phyloP scores from a whole-genome alignment of 1,284 basidiomycete species.

The Trichosporon faecale region DNA sequence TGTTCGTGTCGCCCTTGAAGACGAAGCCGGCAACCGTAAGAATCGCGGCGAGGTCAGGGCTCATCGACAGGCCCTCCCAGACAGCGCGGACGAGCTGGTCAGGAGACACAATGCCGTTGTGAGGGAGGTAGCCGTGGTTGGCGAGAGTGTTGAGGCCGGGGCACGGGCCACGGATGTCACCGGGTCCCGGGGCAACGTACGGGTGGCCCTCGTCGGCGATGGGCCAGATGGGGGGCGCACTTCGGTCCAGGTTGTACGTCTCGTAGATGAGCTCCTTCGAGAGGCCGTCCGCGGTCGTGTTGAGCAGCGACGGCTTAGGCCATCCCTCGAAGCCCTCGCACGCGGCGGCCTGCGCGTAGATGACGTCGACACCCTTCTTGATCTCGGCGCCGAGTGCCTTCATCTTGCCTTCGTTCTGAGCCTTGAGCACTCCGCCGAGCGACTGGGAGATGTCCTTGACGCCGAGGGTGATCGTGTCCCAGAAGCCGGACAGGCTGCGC shows the following conservation, averaged over 20 bases:
- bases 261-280: slow-evolving; percentile 8
- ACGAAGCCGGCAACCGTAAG: slow-evolving; percentile 7
- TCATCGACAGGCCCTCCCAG: slow-evolving; percentile 14
- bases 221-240: slow-evolving; percentile 4
- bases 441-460: not conserved
- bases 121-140: slow-evolving; percentile 35
- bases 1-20: slow-evolving; percentile 14
- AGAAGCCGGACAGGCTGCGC: not conserved
- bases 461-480: not conserved
- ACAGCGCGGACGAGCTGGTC: slow-evolving; percentile 23
- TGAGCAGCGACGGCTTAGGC: not conserved
- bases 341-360: not conserved
- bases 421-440: not conserved
- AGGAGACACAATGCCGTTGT: slow-evolving; percentile 40
- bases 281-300: not conserved
- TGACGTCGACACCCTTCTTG: slow-evolving; percentile 8
- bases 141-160: slow-evolving; percentile 47
- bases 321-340: not conserved
- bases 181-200: slow-evolving; percentile 26
- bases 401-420: not conserved
- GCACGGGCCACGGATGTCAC: slow-evolving; percentile 37
- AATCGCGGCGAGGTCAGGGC: slow-evolving; percentile 12
- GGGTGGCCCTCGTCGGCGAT: slow-evolving; percentile 25
- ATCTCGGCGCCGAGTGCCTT: not conserved
- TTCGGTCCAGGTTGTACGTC: not conserved